Evolutionary conservation across 106 monocot genomes (phyloP).

Genomic region (Platanthera zijinensis): DNA sequence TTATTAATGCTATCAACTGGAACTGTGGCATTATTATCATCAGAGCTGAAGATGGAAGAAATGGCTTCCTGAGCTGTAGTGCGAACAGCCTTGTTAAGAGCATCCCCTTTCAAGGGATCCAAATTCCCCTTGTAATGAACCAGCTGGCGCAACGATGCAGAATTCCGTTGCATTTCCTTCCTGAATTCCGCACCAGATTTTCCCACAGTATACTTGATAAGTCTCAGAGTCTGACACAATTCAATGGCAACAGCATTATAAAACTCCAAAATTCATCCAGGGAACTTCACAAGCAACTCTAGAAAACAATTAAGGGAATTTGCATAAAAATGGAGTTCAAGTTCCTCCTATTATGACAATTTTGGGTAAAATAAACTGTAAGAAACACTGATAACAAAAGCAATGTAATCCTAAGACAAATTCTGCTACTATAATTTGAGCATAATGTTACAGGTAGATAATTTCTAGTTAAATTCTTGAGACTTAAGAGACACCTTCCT

Average conservation of each 20-base stretch:
- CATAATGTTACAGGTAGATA: background rate
- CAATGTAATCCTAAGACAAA: background rate
- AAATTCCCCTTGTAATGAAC: slow-evolving; percentile 86
- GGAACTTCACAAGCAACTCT: background rate
- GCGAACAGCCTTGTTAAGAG: slow-evolving; percentile 93
- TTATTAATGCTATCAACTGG: slow-evolving; percentile 51
- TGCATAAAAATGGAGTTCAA: background rate
- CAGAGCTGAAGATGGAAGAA: slow-evolving; percentile 62
- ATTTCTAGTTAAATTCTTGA: background rate
- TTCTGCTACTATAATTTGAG: background rate
- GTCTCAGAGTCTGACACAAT: slow-evolving; percentile 51
- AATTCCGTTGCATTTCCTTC: slow-evolving; percentile 94
- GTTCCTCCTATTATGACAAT: background rate
- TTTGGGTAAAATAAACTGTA: background rate
- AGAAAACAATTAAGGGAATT: background rate
- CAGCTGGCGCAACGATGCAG: slow-evolving; percentile 57
- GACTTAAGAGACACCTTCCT: background rate
- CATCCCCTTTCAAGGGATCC: slow-evolving; percentile 89
- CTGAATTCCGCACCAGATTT: slow-evolving; percentile 91
- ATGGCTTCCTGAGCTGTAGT: slow-evolving; percentile 87
- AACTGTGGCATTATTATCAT: slow-evolving; percentile 44
- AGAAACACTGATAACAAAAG: background rate
- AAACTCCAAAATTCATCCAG: background rate
- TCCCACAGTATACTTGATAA: slow-evolving; percentile 83
- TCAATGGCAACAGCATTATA: slow-evolving; percentile 7